phyloP scores from a whole-genome alignment of 2,329 filamentous ascomycete species.

The Fusarium cyanostomum region DNA sequence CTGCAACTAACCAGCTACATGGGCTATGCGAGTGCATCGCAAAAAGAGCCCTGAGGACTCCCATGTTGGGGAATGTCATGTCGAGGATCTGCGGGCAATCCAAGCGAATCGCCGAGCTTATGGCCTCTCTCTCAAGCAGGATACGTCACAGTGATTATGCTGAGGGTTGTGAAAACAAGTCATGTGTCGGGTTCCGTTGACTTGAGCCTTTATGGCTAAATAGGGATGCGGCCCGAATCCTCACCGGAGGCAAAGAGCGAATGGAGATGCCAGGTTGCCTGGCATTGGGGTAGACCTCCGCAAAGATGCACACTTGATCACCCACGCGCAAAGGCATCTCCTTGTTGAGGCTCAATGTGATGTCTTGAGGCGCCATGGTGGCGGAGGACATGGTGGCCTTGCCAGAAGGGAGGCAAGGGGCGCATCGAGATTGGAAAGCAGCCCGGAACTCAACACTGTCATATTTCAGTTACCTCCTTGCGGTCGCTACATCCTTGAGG shows the following conservation, averaged over 20 bases:
- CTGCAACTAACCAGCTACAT: not conserved
- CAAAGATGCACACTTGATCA: constrained; percentile 25
- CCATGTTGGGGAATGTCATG: not conserved
- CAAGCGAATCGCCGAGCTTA: constrained; percentile 3
- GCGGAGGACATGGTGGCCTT: constrained; percentile 25
- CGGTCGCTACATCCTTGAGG: constrained; percentile 13
- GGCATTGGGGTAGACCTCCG: constrained; percentile 10
- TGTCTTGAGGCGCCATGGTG: constrained; percentile 24
- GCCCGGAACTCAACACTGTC: constrained; percentile 21
- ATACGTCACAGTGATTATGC: constrained; percentile 5
- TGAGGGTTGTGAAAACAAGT: constrained; percentile 29
- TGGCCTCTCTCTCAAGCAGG: constrained; percentile 4
- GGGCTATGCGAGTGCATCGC: not conserved
- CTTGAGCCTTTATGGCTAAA: constrained; percentile 32
- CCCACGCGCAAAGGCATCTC: constrained; percentile 5
- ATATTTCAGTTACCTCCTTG: constrained; percentile 32
- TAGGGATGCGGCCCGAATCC: constrained; percentile 28
- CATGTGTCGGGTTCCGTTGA: constrained; percentile 22
- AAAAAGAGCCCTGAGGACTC: not conserved
- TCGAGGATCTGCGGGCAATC: constrained; percentile 5
- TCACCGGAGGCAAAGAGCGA: constrained; percentile 23
- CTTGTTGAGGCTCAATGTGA: constrained; percentile 22
- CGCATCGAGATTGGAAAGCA: constrained; percentile 13
- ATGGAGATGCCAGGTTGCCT: constrained; percentile 22
- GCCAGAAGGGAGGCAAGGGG: constrained; percentile 26